Base-by-base conservation (phyloP, 2,329 filamentous ascomycete species). In the Aspergillus aculeatinus region DNA sequence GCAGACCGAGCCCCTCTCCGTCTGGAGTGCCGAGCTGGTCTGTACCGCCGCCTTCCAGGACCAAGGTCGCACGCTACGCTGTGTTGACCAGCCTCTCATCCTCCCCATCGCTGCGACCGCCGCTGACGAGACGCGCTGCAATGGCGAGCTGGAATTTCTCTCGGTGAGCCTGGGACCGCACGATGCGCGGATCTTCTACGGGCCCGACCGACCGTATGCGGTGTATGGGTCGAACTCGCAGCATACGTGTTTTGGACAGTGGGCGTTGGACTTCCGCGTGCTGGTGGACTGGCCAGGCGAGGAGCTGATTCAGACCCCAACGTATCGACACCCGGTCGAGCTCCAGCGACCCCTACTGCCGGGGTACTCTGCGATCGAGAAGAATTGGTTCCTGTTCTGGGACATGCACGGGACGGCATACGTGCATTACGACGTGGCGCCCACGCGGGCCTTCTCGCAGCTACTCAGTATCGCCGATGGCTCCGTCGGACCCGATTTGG, bases 301-400 rank as follows among this genome's bases (percentile, higher is more conserved):
- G 23, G 73, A 71, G 10, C 65, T 65, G 19, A 61, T 68, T 48
- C 58, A 71, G 1, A 60, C 66, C 3, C 68, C 74, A 51, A 60
- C 69, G 9, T 86, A 85, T 67, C 67, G 67, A 12, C 51, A 66
- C 0, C 78, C 77, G 0, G 83, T 79, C 1, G 85, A 87, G 62
- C 68, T 87, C 2, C 80, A 82, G 42, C 75, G 84, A 0, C 84
- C 83, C 0, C 60, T 48, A 5, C 25, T 47, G 11, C 5, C 65
- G 1, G 79, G 81, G 0, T 81, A 74, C 65, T 67, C 68, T 2
- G 39, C 65, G 0, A 65, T 87, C 27, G 85, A 88, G 72, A 87
- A 87, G 79, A 87, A 88, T 66, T 88, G 80, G 77, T 87, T 87
- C 63, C 61, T 84, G 2, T 87, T 87, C 73, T 87, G 85, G 85